Conservation (phyloP, 176 grass and related monocot species). For the Musa itinerans region DNA sequence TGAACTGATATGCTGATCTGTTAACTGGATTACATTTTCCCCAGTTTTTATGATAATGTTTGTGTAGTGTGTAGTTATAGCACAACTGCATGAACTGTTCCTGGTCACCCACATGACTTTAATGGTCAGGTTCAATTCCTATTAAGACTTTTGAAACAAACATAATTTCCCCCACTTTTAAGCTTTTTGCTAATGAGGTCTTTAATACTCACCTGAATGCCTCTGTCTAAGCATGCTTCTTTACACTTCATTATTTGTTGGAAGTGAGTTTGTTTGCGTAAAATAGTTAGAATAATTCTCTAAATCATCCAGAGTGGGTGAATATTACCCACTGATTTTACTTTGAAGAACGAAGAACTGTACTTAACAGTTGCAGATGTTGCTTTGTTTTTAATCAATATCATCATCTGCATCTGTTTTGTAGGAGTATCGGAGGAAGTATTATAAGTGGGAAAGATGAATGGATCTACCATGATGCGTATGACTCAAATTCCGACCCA, state of each 20-base stretch:
- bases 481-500: conserved; percentile 31
- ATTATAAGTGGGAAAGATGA: conserved; percentile 41
- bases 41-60: background rate
- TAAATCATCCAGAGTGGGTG: background rate
- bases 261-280: background rate
- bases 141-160: background rate
- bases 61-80: background rate
- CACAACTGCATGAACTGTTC: background rate
- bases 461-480: conserved; percentile 57
- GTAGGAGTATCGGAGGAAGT: conserved; percentile 63
- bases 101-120: background rate
- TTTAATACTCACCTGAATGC: background rate
- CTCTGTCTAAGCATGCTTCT: background rate
- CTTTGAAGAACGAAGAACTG: background rate
- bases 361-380: background rate
- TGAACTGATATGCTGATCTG: conserved; percentile 10
- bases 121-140: background rate
- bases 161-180: background rate
- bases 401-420: conserved; percentile 12
- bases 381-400: background rate
- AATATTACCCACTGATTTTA: background rate
- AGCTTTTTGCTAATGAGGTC: background rate
- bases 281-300: no score
- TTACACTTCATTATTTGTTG: background rate
- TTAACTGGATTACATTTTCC: conserved; percentile 24